Percentiles rank a stretch among this genome's conserved stretches.
Conservation (phyloP, 1,284 basidiomycete genomes). For the Fomes fomentarius region DNA sequence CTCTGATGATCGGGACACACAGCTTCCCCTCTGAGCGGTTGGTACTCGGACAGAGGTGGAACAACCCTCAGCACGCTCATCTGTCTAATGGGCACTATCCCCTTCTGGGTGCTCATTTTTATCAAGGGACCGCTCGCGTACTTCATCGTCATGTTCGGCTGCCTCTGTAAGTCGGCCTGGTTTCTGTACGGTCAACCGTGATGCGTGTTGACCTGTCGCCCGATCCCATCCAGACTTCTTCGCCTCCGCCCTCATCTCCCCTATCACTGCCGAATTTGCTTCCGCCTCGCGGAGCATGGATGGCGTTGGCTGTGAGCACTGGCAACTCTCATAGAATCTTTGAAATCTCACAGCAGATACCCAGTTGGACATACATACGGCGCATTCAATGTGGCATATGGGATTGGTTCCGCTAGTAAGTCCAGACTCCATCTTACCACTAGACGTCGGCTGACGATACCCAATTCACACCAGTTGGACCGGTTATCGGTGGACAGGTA, state of each 20-base stretch:
- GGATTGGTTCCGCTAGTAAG: slow-evolving; percentile 58
- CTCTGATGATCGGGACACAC: background rate
- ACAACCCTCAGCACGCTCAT: slow-evolving; percentile 57
- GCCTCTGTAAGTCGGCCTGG: slow-evolving; percentile 50
- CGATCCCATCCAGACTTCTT: slow-evolving; percentile 56
- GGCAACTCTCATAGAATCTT: background rate
- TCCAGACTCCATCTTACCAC: background rate
- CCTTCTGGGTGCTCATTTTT: slow-evolving; percentile 68
- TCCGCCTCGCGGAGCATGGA: slow-evolving; percentile 53
- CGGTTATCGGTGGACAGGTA: slow-evolving; percentile 70
- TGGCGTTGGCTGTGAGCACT: slow-evolving; percentile 68
- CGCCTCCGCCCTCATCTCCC: slow-evolving; percentile 56
- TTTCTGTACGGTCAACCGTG: background rate
- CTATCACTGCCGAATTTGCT: slow-evolving; percentile 67
- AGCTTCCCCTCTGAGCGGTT: slow-evolving; percentile 69
- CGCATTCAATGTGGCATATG: slow-evolving; percentile 71
- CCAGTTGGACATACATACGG: slow-evolving; percentile 69
- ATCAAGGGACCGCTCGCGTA: slow-evolving; percentile 55
- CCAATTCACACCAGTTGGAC: slow-evolving; percentile 52
- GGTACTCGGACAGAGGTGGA: slow-evolving; percentile 63
- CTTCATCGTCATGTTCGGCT: slow-evolving; percentile 63
- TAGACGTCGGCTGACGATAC: background rate
- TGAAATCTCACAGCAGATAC: slow-evolving; percentile 7
- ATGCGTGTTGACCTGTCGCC: background rate
- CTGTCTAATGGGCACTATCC: slow-evolving; percentile 57